A percentile compares a stretch with the other conserved stretches of the same genome.
These are phyloP conservation scores for Castanea sativa DNA, from an alignment of 306 rosid species.

Conservation along the genomic window DNA sequence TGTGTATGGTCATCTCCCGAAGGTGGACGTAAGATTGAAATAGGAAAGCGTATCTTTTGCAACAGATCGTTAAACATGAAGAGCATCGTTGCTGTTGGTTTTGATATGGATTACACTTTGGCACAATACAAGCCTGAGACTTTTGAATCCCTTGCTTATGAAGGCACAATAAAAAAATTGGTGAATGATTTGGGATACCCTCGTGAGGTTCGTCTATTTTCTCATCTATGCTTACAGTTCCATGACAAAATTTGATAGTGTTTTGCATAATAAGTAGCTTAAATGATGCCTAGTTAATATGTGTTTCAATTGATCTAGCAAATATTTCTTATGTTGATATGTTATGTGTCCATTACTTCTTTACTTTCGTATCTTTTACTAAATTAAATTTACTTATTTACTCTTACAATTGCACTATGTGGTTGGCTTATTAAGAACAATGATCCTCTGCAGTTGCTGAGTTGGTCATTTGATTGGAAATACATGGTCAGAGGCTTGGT, in stretches of 20 bases:
- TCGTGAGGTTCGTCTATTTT: constrained; percentile 59
- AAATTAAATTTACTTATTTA: neutral
- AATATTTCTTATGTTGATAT: neutral
- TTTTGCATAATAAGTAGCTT: neutral
- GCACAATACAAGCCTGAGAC: constrained; percentile 99
- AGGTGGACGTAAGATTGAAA: constrained; percentile 53
- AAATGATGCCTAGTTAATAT: neutral
- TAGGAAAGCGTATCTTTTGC: constrained; percentile 86
- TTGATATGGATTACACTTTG: constrained; percentile 98
- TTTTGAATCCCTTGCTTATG: constrained; percentile 92
- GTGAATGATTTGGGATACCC: constrained; percentile 89
- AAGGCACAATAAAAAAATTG: constrained; percentile 85
- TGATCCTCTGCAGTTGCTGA: constrained; percentile 61
- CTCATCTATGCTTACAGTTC: constrained; percentile 5
- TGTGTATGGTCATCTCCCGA: constrained; percentile 62
- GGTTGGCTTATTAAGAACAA: constrained; percentile 24
- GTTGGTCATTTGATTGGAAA: constrained; percentile 85
- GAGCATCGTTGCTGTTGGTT: constrained; percentile 90
- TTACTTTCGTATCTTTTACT: neutral
- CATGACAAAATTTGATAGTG: neutral
- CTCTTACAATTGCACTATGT: constrained; percentile 5
- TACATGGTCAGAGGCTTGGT: constrained; percentile 99
- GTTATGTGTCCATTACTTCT: neutral
- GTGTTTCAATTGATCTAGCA: neutral
- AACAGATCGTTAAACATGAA: constrained; percentile 93